Base-by-base conservation (phyloP, 768 basidiomycete genomes). In the Naganishia friedmannii region DNA sequence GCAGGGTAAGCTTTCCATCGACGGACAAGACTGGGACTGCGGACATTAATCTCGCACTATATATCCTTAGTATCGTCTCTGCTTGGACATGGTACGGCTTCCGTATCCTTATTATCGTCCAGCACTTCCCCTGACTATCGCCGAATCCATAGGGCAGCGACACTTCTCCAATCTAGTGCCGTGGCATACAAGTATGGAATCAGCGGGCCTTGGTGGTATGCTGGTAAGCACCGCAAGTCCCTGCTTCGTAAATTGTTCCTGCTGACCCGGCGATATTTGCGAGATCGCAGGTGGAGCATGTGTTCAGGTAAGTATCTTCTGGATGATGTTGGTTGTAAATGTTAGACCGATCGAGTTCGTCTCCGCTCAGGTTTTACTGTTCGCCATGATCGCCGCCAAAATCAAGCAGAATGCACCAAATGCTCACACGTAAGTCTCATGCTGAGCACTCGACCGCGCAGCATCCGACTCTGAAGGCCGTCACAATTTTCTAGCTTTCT, bases 311-410 rank as follows among this genome's bases (percentile, higher is more conserved):
- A 39, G 19, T 34, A 32, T 19, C 8, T 42, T n/a, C 7, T 46
- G 34, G 13, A 26, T 29, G n/a, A 29, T 54, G 69, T 70, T 32
- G n/a, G n/a, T 51, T 23, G 7, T 51, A 71, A 71, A 3, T 71
- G 72, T 5, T 5, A 32, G 7, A 39, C 60, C 46, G 39, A 63
- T 55, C 48, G 3, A 3, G n/a, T 23, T 15, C 13, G 54, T 6
- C 2, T 13, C 26, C 46, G 65, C 71, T 42, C 72, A 82, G 74
- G 88, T 96, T 68, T 84, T 94, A 31, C 86, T 96, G n/a, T 96
- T 97, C 76, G 92, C 92, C 23, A 81, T 91, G 87, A 84, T 94
- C 54, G 91, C 93, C 0, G 90, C 92, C 21, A 96, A 95, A 77
- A 85, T 95, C 70, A 96, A 97, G 81, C 82, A 91, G 26, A 91